These are phyloP conservation scores for Populus deltoides DNA, from an alignment of 345 rosid species.

Conservation along the genomic window DNA sequence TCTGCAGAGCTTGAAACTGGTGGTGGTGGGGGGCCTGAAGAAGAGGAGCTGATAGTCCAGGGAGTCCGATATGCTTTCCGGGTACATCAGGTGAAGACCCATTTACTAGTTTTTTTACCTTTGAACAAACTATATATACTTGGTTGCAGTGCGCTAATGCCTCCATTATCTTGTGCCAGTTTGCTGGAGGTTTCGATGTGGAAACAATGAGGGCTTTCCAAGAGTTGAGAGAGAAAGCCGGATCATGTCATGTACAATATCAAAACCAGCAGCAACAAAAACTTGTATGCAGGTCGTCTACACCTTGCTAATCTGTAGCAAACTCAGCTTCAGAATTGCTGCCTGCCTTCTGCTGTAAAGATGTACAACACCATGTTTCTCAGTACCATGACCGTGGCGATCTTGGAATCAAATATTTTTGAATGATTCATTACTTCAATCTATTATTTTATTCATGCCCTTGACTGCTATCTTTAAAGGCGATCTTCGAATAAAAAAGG, in stretches of 20 bases:
- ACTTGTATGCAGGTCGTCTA: constrained; percentile 56
- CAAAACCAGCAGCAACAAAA: constrained; percentile 74
- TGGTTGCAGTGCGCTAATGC: not conserved
- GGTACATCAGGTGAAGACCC: constrained; percentile 76
- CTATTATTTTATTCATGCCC: not conserved
- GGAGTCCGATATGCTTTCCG: constrained; percentile 96
- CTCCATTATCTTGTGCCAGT: constrained; percentile 36
- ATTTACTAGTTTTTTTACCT: too few species aligned
- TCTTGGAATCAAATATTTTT: constrained; percentile 5
- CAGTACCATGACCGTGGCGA: constrained; percentile 10
- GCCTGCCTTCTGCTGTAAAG: constrained; percentile 11
- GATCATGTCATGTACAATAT: constrained; percentile 65
- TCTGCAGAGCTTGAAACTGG: constrained; percentile 78
- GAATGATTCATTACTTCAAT: not conserved
- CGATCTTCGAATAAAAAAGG: too few species aligned
- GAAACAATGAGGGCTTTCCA: constrained; percentile 96
- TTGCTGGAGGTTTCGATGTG: constrained; percentile 93
- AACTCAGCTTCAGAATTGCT: constrained; percentile 28
- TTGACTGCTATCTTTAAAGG: too few species aligned
- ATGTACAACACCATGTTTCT: constrained; percentile 13
- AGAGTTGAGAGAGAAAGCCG: constrained; percentile 89
- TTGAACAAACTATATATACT: too few species aligned
- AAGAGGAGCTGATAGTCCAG: constrained; percentile 92
- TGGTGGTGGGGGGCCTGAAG: constrained; percentile 66
- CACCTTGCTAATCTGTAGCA: constrained; percentile 59